phyloP scores from a whole-genome alignment of 192 early-diverging fungal species.

The Spizellomyces sp. region DNA sequence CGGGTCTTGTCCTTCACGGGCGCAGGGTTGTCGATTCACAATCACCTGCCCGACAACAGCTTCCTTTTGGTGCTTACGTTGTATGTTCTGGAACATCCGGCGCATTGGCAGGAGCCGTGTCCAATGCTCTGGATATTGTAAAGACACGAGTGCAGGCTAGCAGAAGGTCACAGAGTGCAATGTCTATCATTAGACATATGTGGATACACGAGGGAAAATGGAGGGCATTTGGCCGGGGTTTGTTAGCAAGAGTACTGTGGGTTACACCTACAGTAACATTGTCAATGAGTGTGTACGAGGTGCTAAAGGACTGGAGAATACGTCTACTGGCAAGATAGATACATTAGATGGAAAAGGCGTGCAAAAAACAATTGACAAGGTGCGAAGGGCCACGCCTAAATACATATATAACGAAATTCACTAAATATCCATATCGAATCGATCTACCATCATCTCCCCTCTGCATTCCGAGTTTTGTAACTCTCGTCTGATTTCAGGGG shows the following conservation, averaged over 20 bases:
- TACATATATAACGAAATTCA: background rate
- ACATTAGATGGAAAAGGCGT: background rate
- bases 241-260: conserved; percentile 70
- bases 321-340: background rate
- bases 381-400: background rate
- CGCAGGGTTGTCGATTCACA: background rate
- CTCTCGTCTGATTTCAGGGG: conserved; percentile 94
- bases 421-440: conserved; percentile 23
- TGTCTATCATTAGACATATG: conserved; percentile 30
- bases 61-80: conserved; percentile 62
- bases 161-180: conserved; percentile 3
- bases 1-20: background rate
- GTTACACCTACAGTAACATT: conserved; percentile 69
- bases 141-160: conserved; percentile 79
- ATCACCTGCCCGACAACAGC: conserved; percentile 3
- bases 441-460: conserved; percentile 20
- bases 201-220: conserved; percentile 55
- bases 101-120: conserved; percentile 58
- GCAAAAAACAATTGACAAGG: background rate
- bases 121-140: conserved; percentile 74
- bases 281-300: conserved; percentile 74
- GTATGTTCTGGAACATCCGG: conserved; percentile 62
- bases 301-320: conserved; percentile 55
- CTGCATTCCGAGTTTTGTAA: conserved; percentile 43
- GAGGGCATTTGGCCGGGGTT: conserved; percentile 65